Base-by-base conservation (phyloP, 176 grass and related monocot species). In the Alopecurus myosuroides region DNA sequence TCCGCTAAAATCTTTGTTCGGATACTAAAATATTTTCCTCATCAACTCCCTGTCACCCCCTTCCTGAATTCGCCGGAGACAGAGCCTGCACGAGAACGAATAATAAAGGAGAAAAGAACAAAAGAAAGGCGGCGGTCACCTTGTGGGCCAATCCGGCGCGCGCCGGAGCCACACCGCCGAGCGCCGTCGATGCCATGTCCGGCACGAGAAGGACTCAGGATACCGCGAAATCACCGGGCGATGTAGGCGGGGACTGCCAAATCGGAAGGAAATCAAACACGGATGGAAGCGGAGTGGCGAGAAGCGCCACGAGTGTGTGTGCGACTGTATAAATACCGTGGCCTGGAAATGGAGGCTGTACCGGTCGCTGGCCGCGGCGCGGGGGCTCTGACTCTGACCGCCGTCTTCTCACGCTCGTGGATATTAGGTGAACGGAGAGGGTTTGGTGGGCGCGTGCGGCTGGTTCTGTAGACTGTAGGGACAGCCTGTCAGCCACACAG, bases 101-200 rank as follows among this genome's bases (percentile, higher is more conserved):
- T n/a, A n/a, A n/a, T 44, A 44, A 26, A 56, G 26, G 11, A 65
- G n/a, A 4, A 4, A 34, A n/a, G n/a, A 26, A 39, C 1, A 29
- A 37, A 31, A 34, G 4, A 11, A 19, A 4, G n/a, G n/a, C 46
- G 33, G 75, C 5, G 3, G 23, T 52, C 52, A 94, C 92, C 89
- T 89, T 81, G 15, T 26, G 70, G 29, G 70, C 57, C 62, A 71
- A 65, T 71, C 77, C 81, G 25, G 76, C 2, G 3, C 56, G 77
- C 28, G 56, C 57, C 37, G 80, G 57, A 82, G 74, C 52, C 15
- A 62, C 74, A 18, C 83, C 73, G 45, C 88, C 44, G 40, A 88
- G 63, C 39, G 80, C 77, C 48, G 39, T 53, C 13, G 81, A 89
- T 39, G 58, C 76, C 92, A 94, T 94, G 5, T 42, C 23, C 65